phyloP scores from a whole-genome alignment of 1,284 basidiomycete species.

The Leucoagaricus sp. region DNA sequence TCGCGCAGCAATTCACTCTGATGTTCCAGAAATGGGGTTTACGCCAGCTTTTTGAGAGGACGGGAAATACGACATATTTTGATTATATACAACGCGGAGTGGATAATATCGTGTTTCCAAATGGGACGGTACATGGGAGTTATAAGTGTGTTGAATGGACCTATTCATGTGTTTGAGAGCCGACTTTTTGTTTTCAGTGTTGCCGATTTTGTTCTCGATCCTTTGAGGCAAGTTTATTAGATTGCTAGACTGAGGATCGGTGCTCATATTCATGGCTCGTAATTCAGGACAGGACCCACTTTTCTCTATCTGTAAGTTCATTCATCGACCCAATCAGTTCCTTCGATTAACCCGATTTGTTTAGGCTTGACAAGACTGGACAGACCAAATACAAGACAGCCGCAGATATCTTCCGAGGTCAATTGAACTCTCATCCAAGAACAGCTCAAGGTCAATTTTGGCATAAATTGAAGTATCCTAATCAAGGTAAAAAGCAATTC shows the following conservation, averaged over 20 bases:
- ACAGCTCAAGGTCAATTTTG: conserved; percentile 47
- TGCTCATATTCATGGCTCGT: not conserved
- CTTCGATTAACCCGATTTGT: not conserved
- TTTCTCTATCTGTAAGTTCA: conserved; percentile 36
- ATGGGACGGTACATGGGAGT: conserved; percentile 40
- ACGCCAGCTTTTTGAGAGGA: conserved; percentile 37
- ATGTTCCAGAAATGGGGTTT: conserved; percentile 47
- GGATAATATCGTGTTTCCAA: conserved; percentile 38
- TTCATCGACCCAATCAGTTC: not conserved
- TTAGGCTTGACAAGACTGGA: conserved; percentile 34
- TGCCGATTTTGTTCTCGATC: conserved; percentile 35
- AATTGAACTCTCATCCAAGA: conserved; percentile 42
- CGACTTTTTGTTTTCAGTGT: conserved; percentile 23
- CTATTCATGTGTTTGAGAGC: not conserved
- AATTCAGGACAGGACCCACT: conserved; percentile 36
- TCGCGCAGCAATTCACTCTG: conserved; percentile 42
- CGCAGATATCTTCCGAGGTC: conserved; percentile 37
- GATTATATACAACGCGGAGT: conserved; percentile 40
- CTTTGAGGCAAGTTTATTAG: conserved; percentile 25
- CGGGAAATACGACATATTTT: conserved; percentile 42
- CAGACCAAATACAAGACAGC: conserved; percentile 41
- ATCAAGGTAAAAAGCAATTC: conserved; percentile 26
- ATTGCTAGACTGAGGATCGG: not conserved
- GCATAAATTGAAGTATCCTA: conserved; percentile 43
- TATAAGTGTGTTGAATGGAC: conserved; percentile 32